These are phyloP conservation scores for Purpureocillium lavendulum DNA, from an alignment of 2,329 filamentous ascomycete species.

Conservation along the genomic window DNA sequence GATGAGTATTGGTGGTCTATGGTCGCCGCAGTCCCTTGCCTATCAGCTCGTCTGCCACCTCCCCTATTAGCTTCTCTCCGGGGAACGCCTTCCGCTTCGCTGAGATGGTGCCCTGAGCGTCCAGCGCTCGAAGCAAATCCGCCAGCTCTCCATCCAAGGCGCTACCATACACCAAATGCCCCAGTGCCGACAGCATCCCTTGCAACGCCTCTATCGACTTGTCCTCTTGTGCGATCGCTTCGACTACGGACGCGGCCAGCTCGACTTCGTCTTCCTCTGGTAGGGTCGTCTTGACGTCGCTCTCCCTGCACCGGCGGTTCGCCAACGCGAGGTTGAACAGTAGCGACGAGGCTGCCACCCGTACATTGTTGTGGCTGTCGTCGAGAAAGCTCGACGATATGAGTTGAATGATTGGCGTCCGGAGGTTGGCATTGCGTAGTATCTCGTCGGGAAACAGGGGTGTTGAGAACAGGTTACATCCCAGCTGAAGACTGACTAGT, in stretches of 20 bases:
- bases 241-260: slow-evolving; percentile 70
- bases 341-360: slow-evolving; percentile 74
- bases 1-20: too few species aligned
- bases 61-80: slow-evolving; percentile 46
- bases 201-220: slow-evolving; percentile 64
- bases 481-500: slow-evolving; percentile 73
- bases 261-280: slow-evolving; percentile 69
- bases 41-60: slow-evolving; percentile 44
- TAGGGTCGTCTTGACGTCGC: slow-evolving; percentile 48
- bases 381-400: slow-evolving; percentile 75
- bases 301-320: slow-evolving; percentile 57
- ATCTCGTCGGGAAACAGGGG: slow-evolving; percentile 61
- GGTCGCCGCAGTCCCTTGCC: slow-evolving; percentile 38
- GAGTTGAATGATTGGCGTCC: slow-evolving; percentile 54
- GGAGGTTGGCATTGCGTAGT: slow-evolving; percentile 41
- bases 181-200: slow-evolving; percentile 68
- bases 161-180: slow-evolving; percentile 65
- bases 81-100: slow-evolving; percentile 49
- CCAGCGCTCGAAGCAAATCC: slow-evolving; percentile 71
- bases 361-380: slow-evolving; percentile 60
- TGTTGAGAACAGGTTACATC: slow-evolving; percentile 77
- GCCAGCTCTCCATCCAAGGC: slow-evolving; percentile 65
- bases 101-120: slow-evolving; percentile 57
- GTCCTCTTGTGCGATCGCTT: slow-evolving; percentile 55
- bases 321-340: slow-evolving; percentile 73